These are phyloP conservation scores for Taphrina sp. DNA, from an alignment of 1,139 yeast species.

Conservation along the genomic window DNA sequence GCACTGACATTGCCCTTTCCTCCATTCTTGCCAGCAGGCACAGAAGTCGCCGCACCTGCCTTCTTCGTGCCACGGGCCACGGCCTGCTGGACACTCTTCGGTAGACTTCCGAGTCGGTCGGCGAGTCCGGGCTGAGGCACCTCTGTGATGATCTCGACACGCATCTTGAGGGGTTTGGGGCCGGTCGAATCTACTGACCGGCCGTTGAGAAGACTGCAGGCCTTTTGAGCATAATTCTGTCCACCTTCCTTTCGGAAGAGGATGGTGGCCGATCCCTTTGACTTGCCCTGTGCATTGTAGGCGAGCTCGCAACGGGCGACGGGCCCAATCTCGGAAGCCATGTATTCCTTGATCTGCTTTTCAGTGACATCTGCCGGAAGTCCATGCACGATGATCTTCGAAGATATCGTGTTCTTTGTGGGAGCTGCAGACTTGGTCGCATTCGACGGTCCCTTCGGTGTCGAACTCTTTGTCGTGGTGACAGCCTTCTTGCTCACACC, in stretches of 20 bases:
- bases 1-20: conserved; percentile 24
- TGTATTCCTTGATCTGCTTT: conserved; percentile 64
- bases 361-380: conserved; percentile 32
- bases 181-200: conserved; percentile 75
- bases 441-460: conserved; percentile 6
- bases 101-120: conserved; percentile 49
- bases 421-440: neutral
- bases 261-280: conserved; percentile 88
- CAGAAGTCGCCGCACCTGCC: conserved; percentile 40
- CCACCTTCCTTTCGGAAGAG: conserved; percentile 62
- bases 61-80: conserved; percentile 48
- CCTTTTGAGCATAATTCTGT: conserved; percentile 58
- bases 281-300: conserved; percentile 84
- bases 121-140: conserved; percentile 23
- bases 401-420: too few relatives aligned
- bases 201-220: conserved; percentile 82
- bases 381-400: conserved; percentile 27
- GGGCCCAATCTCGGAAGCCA: conserved; percentile 83
- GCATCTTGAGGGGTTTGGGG: conserved; percentile 61
- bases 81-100: conserved; percentile 32
- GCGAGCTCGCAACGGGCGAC: conserved; percentile 68
- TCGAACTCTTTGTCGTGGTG: conserved; percentile 38
- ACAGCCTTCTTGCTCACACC: conserved; percentile 24
- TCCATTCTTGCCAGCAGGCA: conserved; percentile 34
- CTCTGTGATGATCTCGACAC: conserved; percentile 33